phyloP scores from a whole-genome alignment of 2,329 filamentous ascomycete genomes.

The Malbranchea cinnamomea region DNA sequence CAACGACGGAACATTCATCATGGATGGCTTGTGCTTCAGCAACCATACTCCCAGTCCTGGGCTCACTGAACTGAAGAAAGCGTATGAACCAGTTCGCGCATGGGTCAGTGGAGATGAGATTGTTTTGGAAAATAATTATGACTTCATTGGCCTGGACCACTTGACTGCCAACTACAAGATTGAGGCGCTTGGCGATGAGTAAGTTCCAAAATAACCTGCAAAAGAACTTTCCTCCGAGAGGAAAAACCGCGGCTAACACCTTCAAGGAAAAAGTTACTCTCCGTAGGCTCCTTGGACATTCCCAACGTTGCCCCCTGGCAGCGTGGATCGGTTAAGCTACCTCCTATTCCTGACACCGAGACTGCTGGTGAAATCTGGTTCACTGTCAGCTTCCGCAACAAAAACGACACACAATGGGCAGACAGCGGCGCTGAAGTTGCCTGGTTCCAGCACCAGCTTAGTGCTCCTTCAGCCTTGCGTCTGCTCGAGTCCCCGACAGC shows the following conservation, averaged over 20 bases:
- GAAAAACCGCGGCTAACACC: conserved; percentile 10
- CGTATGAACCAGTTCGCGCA: conserved; percentile 39
- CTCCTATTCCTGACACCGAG: conserved; percentile 13
- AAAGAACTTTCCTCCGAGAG: conserved; percentile 3
- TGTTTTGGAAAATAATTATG: conserved; percentile 34
- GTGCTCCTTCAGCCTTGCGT: conserved; percentile 13
- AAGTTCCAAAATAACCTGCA: conserved; percentile 21
- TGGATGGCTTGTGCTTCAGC: conserved; percentile 44
- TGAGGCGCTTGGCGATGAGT: conserved; percentile 30
- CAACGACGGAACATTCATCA: conserved; percentile 47
- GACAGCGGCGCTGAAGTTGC: conserved; percentile 39
- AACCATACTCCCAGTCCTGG: conserved; percentile 43
- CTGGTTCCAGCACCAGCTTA: conserved; percentile 36
- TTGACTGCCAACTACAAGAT: conserved; percentile 31
- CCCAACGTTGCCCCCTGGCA: conserved; percentile 27
- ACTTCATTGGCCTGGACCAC: conserved; percentile 33
- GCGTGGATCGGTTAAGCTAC: background rate
- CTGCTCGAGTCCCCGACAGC: conserved; percentile 3
- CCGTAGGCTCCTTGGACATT: conserved; percentile 26
- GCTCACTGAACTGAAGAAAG: conserved; percentile 42
- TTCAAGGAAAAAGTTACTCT: conserved; percentile 15
- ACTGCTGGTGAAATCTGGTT: conserved; percentile 31
- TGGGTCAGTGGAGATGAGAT: conserved; percentile 24
- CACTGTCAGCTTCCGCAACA: conserved; percentile 31
- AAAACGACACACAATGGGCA: conserved; percentile 36